Evolutionary conservation across 1,139 yeast genomes (phyloP), one percentile per base, ranked within the genome.

Genomic region (Kodamaea alishanica): DNA sequence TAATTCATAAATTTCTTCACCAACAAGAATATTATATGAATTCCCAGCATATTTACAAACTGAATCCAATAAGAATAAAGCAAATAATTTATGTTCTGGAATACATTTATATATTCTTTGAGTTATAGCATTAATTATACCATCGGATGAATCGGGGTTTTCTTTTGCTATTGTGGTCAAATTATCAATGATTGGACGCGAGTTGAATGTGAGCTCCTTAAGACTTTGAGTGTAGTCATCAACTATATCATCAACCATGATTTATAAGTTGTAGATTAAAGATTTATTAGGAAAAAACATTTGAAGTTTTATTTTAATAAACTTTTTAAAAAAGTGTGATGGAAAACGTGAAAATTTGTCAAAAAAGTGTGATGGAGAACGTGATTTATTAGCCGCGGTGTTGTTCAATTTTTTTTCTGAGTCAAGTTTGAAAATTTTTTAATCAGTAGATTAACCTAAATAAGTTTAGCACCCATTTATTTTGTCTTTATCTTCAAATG

Each of bases 81-180:
- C 81, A 52, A 78, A 92, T 39, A 92, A 71, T 61, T 92, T 92
- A 50, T 87, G 90, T 15, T 77, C 76, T 2, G 97, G 97, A 5
- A 86, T 59, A 40, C 66, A 59, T 41, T 61, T 62, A 57, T 71
- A 58, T 48, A 77, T 77, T 56, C 85, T 75, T 43, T 72, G 71
- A 35, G 85, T 75, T 53, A 92, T 77, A 23, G 89, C 86, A 44
- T 77, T 77, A 30, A 85, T 77, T 41, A 92, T 86, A 37, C 84
- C 86, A 43, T 79, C 79, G 5, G 97, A 96, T 39, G 75, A 79
- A 36, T 76, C 75, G 25, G 79, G 73, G 57, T 87, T 87, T 55
- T 92, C 97, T 50, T 79, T 84, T 8, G 98, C 97, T 41, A 89
- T 78, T 35, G 77, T 73, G n/a, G 98, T 92, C 51, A 90, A 73